phyloP scores from a whole-genome alignment of 2,329 filamentous ascomycete genomes.

The Nannizziopsis barbatae region DNA sequence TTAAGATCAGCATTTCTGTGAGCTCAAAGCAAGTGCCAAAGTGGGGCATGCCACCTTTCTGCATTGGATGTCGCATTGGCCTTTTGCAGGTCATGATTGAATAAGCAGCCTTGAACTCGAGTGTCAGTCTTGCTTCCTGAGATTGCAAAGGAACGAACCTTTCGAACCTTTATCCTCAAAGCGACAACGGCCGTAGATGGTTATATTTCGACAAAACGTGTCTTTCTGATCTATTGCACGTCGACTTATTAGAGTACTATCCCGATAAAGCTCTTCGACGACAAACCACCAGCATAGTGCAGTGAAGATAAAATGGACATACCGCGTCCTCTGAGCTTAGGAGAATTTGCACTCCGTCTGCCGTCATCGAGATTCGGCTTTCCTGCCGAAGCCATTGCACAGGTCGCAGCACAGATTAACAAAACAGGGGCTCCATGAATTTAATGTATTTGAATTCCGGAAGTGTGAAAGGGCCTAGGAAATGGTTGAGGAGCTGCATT shows the following conservation, averaged over 20 bases:
- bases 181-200: constrained; percentile 86
- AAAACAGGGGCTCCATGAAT: constrained; percentile 33
- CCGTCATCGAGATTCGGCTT: constrained; percentile 37
- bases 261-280: not conserved
- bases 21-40: not conserved
- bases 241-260: not conserved
- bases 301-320: constrained; percentile 18
- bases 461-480: constrained; percentile 17
- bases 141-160: not conserved
- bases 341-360: constrained; percentile 37
- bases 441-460: constrained; percentile 22
- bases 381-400: constrained; percentile 35
- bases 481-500: constrained; percentile 29
- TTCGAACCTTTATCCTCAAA: constrained; percentile 67
- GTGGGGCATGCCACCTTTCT: constrained; percentile 27
- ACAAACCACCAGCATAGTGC: not conserved
- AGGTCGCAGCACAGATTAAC: constrained; percentile 26
- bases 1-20: not conserved
- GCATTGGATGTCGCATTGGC: constrained; percentile 33
- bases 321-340: constrained; percentile 41
- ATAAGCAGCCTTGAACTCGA: constrained; percentile 54
- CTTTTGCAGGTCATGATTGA: constrained; percentile 72
- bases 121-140: constrained; percentile 10
- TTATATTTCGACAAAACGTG: constrained; percentile 80
- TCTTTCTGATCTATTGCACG: constrained; percentile 60